Evolutionary conservation across 495 filamentous ascomycete genomes (phyloP), one percentile per base, ranked within the genome.

Genomic region (Glutinoglossum americanum): DNA sequence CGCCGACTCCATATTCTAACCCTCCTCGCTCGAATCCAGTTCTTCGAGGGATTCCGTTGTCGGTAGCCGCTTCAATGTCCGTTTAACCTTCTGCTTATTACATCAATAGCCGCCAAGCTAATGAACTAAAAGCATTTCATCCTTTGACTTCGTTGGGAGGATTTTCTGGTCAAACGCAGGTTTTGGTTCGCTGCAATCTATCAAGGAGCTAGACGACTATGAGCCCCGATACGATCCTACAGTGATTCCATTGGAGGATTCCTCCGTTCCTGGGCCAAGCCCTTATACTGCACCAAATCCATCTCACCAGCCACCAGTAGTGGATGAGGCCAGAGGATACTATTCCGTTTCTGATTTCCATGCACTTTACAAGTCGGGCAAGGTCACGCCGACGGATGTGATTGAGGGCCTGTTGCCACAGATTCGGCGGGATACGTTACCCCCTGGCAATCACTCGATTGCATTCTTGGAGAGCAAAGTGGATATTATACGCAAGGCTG

Each of bases 281-380:
- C 23, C 60, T 41, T 28, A 54, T 27, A 41, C 27, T 54, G 67
- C 71, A 21, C 63, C 55, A 30, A 58, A 63, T 13, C 68, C 58
- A 8, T 53, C 56, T 19, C 62, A 67, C 13, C 62, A 60, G 17
- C 62, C 63, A 8, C 60, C 63, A 0, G 63, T 66, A 19, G 45
- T 58, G 21, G 60, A 51, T 28, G 23, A 15, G 55, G 23, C 55
- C 56, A 21, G 58, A 61, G 30, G 72, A 66, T 85, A 85, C 65
- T 76, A 80, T 65, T 86, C 83, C 10, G 77, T 79, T 1, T 72
- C 77, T n/a, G 85, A 93, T 64, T 95, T 87, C 63, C 81, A 85
- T 62, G 74, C 74, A 26, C 74, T 82, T 8, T 97, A 86, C 67
- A 72, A 73, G 49, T 75, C 78, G 0, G 83, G 83, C 11, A 70